Evolutionary conservation across 176 grass and related monocot species (phyloP).

Genomic region (Phoenix dactylifera): DNA sequence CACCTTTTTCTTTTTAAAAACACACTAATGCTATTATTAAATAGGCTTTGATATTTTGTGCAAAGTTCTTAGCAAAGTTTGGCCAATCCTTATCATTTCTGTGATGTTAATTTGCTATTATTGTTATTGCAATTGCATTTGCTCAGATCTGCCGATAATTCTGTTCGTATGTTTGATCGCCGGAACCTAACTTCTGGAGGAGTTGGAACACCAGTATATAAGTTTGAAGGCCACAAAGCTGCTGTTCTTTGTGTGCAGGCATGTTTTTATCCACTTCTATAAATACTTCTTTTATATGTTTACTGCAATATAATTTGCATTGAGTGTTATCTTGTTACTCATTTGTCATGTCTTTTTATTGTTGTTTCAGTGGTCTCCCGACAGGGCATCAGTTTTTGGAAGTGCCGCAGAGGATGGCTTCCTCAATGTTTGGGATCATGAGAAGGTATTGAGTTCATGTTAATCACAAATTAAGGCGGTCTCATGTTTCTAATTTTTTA

Average conservation of each 20-base stretch:
- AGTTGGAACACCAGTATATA: slow-evolving; percentile 46
- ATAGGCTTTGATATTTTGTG: no score
- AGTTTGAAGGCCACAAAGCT: slow-evolving; percentile 88
- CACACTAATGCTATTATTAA: no score
- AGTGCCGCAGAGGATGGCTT: slow-evolving; percentile 80
- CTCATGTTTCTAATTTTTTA: no score
- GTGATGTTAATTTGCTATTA: no score
- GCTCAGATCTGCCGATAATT: slow-evolving; percentile 80
- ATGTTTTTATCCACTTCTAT: slow-evolving; percentile 8
- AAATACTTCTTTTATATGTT: no score
- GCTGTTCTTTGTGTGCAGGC: slow-evolving; percentile 94
- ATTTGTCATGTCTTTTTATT: not conserved
- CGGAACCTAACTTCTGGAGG: slow-evolving; percentile 61
- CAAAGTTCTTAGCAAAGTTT: no score
- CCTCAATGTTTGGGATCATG: slow-evolving; percentile 84
- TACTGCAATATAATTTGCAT: no score
- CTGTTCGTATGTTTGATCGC: slow-evolving; percentile 86
- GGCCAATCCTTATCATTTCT: no score
- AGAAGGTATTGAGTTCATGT: slow-evolving; percentile 45
- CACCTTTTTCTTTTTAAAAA: no score
- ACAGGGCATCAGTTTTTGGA: slow-evolving; percentile 91
- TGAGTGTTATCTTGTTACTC: no score
- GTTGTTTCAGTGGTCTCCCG: slow-evolving; percentile 85
- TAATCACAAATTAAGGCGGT: not conserved
- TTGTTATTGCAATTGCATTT: slow-evolving; percentile 12